Conservation (phyloP, 2,329 filamentous ascomycete species). For the Colletotrichum sp. region DNA sequence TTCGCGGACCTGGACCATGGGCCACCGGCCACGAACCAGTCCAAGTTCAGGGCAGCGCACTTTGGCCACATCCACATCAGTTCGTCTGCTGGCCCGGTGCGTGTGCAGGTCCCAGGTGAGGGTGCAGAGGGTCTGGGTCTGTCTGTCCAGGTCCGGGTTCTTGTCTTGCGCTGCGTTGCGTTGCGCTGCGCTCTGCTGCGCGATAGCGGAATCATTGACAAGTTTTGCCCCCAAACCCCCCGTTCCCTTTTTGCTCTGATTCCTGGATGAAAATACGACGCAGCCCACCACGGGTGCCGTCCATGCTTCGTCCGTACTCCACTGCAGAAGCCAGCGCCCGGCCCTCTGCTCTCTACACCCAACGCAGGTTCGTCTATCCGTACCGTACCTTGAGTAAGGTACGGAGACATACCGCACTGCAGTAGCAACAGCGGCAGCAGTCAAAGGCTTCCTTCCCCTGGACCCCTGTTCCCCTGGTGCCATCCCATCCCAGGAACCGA, state of each 20-base stretch:
- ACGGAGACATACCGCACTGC: neutral
- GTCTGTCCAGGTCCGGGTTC: neutral
- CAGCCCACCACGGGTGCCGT: neutral
- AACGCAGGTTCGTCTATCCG: neutral
- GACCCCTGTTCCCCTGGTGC: slow-evolving; percentile 1
- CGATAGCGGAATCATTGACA: neutral
- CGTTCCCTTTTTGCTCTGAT: neutral
- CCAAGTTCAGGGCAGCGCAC: neutral
- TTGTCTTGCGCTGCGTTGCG: neutral
- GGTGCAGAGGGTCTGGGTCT: neutral
- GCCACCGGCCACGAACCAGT: slow-evolving; percentile 6
- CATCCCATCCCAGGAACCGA: neutral
- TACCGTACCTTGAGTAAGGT: neutral
- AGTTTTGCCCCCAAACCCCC: neutral
- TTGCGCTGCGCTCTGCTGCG: neutral
- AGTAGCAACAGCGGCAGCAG: neutral
- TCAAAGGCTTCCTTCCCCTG: neutral
- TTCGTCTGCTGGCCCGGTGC: neutral
- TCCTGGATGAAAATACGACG: neutral
- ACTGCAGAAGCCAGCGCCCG: slow-evolving; percentile 7
- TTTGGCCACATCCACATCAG: neutral
- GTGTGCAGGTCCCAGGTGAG: neutral
- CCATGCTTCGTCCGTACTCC: slow-evolving; percentile 6
- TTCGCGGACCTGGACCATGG: neutral
- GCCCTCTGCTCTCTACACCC: neutral